phyloP scores from a whole-genome alignment of 306 rosid genomes.

The Ochetophila trinervis region DNA sequence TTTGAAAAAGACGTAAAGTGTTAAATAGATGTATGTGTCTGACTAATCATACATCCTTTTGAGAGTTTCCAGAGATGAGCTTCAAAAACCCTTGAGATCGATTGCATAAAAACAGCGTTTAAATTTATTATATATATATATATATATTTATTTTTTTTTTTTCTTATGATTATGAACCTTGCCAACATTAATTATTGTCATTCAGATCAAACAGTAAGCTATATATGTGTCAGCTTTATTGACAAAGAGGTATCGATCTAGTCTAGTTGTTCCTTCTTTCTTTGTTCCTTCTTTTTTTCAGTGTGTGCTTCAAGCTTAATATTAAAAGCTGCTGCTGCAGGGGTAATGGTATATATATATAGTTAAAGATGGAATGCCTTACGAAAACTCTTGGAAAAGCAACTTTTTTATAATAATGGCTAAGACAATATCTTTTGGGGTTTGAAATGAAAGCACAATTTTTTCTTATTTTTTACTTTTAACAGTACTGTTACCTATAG shows the following conservation, averaged over 20 bases:
- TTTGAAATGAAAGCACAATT: not conserved
- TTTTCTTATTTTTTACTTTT: too few relatives aligned
- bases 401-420: constrained; percentile 4
- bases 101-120: too few relatives aligned
- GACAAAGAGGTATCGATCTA: constrained; percentile 39
- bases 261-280: not conserved
- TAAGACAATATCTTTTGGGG: constrained; percentile 7
- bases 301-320: constrained; percentile 13
- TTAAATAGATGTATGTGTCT: constrained; percentile 28
- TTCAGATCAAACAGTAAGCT: not conserved
- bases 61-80: constrained; percentile 23
- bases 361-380: constrained; percentile 1
- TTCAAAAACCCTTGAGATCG: not conserved
- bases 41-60: constrained; percentile 35
- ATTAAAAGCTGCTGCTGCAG: not conserved
- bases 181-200: constrained; percentile 19
- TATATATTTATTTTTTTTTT: too few relatives aligned
- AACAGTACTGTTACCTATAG: too few relatives aligned
- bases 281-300: not conserved
- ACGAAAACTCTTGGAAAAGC: constrained; percentile 16
- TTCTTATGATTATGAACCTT: constrained; percentile 38
- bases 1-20: constrained; percentile 65
- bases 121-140: too few relatives aligned
- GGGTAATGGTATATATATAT: not conserved
- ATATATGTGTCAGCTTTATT: constrained; percentile 41